phyloP scores from a whole-genome alignment of 2,329 filamentous ascomycete genomes.

The Phaeophleospora eucalypticola region DNA sequence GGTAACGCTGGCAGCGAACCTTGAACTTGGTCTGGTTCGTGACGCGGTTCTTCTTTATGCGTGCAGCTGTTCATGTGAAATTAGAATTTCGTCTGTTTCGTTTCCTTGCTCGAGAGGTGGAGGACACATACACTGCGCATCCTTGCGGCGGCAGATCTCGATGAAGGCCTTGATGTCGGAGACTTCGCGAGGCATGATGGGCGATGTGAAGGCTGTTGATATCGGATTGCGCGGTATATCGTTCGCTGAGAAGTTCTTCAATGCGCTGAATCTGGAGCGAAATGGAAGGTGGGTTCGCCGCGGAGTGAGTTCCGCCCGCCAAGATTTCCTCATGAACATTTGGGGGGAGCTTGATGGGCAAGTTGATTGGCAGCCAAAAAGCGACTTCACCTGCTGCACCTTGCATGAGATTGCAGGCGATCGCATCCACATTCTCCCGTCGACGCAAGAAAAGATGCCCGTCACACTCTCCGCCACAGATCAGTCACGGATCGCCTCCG shows the following conservation, averaged over 20 bases:
- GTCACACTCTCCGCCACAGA: conserved; percentile 29
- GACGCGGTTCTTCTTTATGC: conserved; percentile 83
- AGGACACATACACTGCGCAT: too few species aligned
- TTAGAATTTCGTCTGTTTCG: conserved; percentile 3
- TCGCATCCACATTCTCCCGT: conserved; percentile 2
- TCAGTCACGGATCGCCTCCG: conserved; percentile 24
- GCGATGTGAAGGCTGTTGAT: conserved; percentile 14
- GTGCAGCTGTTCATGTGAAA: conserved; percentile 38
- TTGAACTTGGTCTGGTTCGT: conserved; percentile 98
- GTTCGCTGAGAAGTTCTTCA: conserved; percentile 4
- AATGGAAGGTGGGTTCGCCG: conserved; percentile 8
- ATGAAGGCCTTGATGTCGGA: conserved; percentile 99
- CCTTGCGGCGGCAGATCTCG: conserved; percentile 99
- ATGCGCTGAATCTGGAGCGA: background rate
- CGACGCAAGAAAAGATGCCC: conserved; percentile 17
- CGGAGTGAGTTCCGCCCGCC: background rate
- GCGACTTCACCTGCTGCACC: background rate
- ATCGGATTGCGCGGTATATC: conserved; percentile 12
- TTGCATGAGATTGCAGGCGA: conserved; percentile 2
- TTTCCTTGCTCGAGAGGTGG: conserved; percentile 59
- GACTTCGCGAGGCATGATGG: conserved; percentile 97
- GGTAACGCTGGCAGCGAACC: conserved; percentile 88
- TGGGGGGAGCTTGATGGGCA: background rate
- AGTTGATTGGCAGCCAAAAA: background rate
- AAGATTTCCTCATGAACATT: background rate